A percentile compares a stretch with the other conserved stretches of the same genome.
Evolutionary conservation across 2,329 filamentous ascomycete species (phyloP).

Genomic region (Clonostachys chloroleuca): DNA sequence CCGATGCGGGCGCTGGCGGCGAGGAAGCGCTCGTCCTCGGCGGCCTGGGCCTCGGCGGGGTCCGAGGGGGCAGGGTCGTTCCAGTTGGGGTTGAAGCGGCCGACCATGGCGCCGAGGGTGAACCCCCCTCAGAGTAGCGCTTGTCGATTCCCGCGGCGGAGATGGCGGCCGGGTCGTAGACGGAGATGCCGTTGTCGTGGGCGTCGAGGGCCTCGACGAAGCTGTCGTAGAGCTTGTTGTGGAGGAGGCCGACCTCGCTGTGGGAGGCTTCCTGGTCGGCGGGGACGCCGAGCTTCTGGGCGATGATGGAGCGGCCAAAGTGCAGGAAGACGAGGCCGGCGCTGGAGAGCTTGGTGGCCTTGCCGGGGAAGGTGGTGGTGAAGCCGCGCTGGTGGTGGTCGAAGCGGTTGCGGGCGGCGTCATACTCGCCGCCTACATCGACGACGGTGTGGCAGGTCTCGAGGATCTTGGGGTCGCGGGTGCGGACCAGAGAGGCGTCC

Average conservation of each 20-base stretch:
- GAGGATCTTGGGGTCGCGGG: constrained; percentile 76
- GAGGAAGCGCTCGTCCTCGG: constrained; percentile 79
- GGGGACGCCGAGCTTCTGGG: constrained; percentile 38
- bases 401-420: constrained; percentile 71
- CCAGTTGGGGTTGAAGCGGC: constrained; percentile 74
- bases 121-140: constrained; percentile 82
- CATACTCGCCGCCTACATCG: constrained; percentile 95
- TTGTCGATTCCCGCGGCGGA: constrained; percentile 70
- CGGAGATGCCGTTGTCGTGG: constrained; percentile 91
- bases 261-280: neutral
- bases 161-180: constrained; percentile 70
- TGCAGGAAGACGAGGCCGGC: constrained; percentile 95
- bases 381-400: constrained; percentile 98
- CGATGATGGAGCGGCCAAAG: constrained; percentile 83
- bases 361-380: constrained; percentile 75
- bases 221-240: constrained; percentile 84
- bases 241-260: constrained; percentile 66
- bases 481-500: constrained; percentile 72
- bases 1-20: constrained; percentile 53
- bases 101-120: constrained; percentile 78
- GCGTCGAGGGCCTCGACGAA: constrained; percentile 96
- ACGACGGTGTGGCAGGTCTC: constrained; percentile 89
- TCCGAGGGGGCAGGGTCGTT: constrained; percentile 59
- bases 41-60: constrained; percentile 74
- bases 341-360: constrained; percentile 84